Evolutionary conservation across 2,329 filamentous ascomycete genomes (phyloP).

Genomic region (Xylariales sp.): DNA sequence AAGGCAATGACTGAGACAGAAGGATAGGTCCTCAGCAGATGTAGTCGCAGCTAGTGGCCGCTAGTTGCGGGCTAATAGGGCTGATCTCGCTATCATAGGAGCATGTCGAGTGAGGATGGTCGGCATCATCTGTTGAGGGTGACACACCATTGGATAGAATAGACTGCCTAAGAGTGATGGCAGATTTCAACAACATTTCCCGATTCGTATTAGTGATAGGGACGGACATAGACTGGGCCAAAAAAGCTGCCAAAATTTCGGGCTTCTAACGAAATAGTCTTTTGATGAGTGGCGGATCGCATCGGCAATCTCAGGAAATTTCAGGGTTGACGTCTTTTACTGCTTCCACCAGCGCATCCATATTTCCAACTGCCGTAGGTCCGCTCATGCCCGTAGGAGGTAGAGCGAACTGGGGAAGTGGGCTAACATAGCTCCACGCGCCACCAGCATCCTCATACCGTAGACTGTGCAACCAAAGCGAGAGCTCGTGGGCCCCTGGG

Average conservation of each 20-base stretch:
- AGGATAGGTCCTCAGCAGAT: too few relatives aligned
- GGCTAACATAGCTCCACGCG: constrained; percentile 82
- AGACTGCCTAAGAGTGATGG: neutral
- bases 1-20: too few relatives aligned
- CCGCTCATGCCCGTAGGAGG: constrained; percentile 71
- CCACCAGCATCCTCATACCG: constrained; percentile 83
- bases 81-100: constrained; percentile 1
- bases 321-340: constrained; percentile 42
- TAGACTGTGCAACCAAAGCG: constrained; percentile 88
- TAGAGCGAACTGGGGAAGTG: constrained; percentile 80
- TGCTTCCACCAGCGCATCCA: constrained; percentile 56
- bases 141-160: neutral
- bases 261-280: neutral
- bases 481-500: constrained; percentile 83
- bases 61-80: too few relatives aligned
- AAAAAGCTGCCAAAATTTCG: too few relatives aligned
- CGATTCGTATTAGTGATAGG: neutral
- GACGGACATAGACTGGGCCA: neutral
- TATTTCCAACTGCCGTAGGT: constrained; percentile 60
- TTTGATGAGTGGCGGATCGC: neutral
- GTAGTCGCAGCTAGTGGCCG: too few relatives aligned
- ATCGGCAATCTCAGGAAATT: constrained; percentile 20
- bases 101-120: neutral
- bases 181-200: neutral
- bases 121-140: neutral